Evolutionary conservation across 371 early-diverging fungal species (phyloP), one percentile per base, ranked within the genome.

Genomic region (Saksenaea oblongispora): DNA sequence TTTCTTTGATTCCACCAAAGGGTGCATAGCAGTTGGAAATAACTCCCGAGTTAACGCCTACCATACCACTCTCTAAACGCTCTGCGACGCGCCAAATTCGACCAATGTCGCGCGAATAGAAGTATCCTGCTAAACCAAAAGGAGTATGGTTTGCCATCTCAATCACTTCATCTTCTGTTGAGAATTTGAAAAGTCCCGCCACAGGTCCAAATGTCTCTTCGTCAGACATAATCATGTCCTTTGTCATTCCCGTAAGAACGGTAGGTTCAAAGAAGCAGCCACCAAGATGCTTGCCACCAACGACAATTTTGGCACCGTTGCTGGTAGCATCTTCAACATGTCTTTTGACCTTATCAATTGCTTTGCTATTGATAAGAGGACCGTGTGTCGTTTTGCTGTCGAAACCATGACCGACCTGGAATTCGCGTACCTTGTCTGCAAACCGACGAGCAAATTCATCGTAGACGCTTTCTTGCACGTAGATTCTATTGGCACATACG

Each of bases 161-260:
- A 24, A 95, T 41, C 8, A 91, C 93, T 70, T 91, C 88, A 0
- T 89, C 89, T 54, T 92, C 92, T 3, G 84, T 79, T 0, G 72
- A 61, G 64, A 93, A 93, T 24, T 69, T 74, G 63, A 84, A 88
- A n/a, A 93, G 70, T 10, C 84, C 89, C 34, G 89, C 87, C 37
- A 93, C 81, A 26, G 94, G 93, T 0, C 94, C 94, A 73, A 93
- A 93, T 2, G 89, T 92, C 65, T 93, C 94, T 69, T 91, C 90
- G 22, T 62, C 72, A 13, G 85, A 72, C 61, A 91, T 84, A 14
- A 64, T 62, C 88, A 91, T 90, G 9, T 79, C 76, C 15, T 73
- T 69, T 11, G 74, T 78, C 79, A 90, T 88, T 18, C 83, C 80
- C 2, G 79, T 77, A 13, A 93, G 66, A 31, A 93, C 85, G 0